These are phyloP conservation scores for Cryptococcus sp. DNA, from an alignment of 1,284 basidiomycete species.

Conservation along the genomic window DNA sequence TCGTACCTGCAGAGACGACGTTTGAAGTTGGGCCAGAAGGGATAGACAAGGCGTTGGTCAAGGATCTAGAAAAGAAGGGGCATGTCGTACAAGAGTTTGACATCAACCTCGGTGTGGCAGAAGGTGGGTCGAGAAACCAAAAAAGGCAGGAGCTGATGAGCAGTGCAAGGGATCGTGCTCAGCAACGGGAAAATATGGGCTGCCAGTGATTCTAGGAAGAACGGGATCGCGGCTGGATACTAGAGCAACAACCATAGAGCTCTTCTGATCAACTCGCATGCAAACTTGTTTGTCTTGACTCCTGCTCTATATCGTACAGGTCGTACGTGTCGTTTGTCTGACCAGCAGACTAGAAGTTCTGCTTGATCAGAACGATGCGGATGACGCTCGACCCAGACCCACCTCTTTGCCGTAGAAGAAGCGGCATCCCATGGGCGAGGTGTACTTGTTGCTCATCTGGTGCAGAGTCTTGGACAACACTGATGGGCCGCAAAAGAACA, in stretches of 20 bases:
- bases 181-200: constrained; percentile 50
- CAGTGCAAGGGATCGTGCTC: constrained; percentile 64
- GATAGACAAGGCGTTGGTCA: constrained; percentile 52
- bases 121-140: constrained; percentile 21
- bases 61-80: constrained; percentile 57
- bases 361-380: background rate
- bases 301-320: background rate
- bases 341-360: constrained; percentile 1
- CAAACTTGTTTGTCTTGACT: background rate
- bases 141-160: background rate
- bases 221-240: constrained; percentile 44
- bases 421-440: constrained; percentile 67
- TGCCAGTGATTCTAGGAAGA: constrained; percentile 42
- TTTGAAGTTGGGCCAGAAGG: constrained; percentile 55
- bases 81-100: constrained; percentile 61
- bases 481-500: constrained; percentile 60
- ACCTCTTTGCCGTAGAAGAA: constrained; percentile 81
- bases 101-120: constrained; percentile 42
- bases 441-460: constrained; percentile 74
- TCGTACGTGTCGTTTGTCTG: background rate
- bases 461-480: constrained; percentile 66
- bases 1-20: constrained; percentile 63
- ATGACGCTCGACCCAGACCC: constrained; percentile 7
- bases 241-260: constrained; percentile 9
- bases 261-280: background rate